phyloP scores from a whole-genome alignment of 2,329 filamentous ascomycete genomes.

The Truncatella angustata region DNA sequence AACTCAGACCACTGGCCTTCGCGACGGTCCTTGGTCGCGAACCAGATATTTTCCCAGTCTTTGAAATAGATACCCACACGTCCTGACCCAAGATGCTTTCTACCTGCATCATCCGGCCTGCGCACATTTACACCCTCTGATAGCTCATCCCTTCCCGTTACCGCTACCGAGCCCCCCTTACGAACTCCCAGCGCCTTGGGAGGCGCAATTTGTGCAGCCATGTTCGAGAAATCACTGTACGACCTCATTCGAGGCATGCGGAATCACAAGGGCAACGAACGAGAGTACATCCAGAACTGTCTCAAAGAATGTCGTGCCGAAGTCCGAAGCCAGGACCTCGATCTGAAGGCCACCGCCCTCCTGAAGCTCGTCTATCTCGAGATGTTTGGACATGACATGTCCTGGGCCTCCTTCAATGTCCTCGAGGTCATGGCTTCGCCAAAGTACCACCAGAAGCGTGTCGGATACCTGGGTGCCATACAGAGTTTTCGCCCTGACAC shows the following conservation, averaged over 20 bases:
- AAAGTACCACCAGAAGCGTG: conserved; percentile 92
- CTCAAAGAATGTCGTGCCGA: conserved; percentile 94
- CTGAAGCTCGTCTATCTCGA: conserved; percentile 96
- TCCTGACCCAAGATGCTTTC: conserved; percentile 14
- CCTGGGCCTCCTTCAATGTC: conserved; percentile 97
- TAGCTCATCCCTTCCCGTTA: conserved; percentile 16
- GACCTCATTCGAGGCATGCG: conserved; percentile 96
- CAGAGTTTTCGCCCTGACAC: conserved; percentile 96
- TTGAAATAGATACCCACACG: too few species aligned
- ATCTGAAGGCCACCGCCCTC: conserved; percentile 93
- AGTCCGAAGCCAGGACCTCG: conserved; percentile 91
- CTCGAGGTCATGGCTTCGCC: conserved; percentile 97
- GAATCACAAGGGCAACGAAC: conserved; percentile 92
- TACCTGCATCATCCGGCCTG: background rate
- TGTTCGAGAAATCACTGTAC: conserved; percentile 96
- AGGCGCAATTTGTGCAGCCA: conserved; percentile 23
- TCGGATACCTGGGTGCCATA: conserved; percentile 91
- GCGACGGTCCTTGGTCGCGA: background rate
- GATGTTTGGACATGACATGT: conserved; percentile 99
- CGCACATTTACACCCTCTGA: conserved; percentile 12
- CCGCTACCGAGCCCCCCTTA: conserved; percentile 2
- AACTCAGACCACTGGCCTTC: background rate
- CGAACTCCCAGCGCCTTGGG: conserved; percentile 19
- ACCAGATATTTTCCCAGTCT: too few species aligned
- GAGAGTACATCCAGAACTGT: conserved; percentile 90